Conservation (phyloP, 129 eudicot genomes). For the Flaveria trinervia region DNA sequence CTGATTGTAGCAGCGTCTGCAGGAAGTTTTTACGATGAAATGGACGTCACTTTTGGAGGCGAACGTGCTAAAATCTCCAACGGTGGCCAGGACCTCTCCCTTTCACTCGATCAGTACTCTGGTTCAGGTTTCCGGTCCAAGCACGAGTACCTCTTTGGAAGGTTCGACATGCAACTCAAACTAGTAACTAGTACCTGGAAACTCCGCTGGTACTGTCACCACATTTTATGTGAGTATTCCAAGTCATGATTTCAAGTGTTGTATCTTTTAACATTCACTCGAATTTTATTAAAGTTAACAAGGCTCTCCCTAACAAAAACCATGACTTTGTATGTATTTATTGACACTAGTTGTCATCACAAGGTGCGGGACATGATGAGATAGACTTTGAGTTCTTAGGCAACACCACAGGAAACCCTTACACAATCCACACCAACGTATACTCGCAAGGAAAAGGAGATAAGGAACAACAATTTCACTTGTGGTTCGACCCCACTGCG, state of each 20-base stretch:
- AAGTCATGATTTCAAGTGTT: background rate
- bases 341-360: conserved; percentile 11
- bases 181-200: background rate
- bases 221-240: background rate
- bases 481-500: background rate
- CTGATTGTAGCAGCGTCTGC: background rate
- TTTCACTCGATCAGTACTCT: conserved; percentile 12
- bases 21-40: background rate
- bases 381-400: conserved; percentile 33
- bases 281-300: background rate
- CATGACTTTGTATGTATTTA: background rate
- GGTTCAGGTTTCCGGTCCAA: conserved; percentile 36
- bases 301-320: background rate
- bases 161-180: conserved; percentile 20
- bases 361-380: conserved; percentile 32
- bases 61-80: background rate
- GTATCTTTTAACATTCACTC: background rate
- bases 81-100: background rate
- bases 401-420: conserved; percentile 14
- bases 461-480: conserved; percentile 7
- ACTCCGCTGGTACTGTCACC: conserved; percentile 4
- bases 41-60: background rate
- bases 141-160: conserved; percentile 37
- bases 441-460: conserved; percentile 17
- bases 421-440: conserved; percentile 13